These are phyloP conservation scores for Spathaspora sp. DNA, from an alignment of 1,139 yeast genomes.

Conservation along the genomic window DNA sequence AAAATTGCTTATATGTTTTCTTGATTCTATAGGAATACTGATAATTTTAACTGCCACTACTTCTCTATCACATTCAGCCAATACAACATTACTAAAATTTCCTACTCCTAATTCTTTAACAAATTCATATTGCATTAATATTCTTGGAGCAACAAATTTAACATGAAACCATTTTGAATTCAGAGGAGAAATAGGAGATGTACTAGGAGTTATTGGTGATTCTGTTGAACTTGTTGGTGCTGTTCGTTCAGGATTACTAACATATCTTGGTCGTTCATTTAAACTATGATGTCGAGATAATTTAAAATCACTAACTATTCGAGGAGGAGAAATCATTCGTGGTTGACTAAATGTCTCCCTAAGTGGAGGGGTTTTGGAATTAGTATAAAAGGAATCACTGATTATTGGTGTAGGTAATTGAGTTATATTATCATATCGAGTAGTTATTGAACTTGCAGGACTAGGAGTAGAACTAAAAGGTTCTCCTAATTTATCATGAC, in stretches of 20 bases:
- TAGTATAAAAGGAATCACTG: slow-evolving; percentile 30
- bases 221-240: slow-evolving; percentile 13
- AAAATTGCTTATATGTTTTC: slow-evolving; percentile 36
- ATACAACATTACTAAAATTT: slow-evolving; percentile 56
- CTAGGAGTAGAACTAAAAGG: slow-evolving; percentile 4
- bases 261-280: slow-evolving; percentile 20
- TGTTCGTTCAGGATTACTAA: slow-evolving; percentile 21
- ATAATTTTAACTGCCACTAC: slow-evolving; percentile 44
- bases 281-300: slow-evolving; percentile 23
- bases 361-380: background rate
- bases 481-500: slow-evolving; percentile 9
- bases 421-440: slow-evolving; percentile 49
- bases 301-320: slow-evolving; percentile 37
- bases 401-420: slow-evolving; percentile 59
- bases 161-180: slow-evolving; percentile 12
- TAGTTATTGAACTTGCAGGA: background rate
- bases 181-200: slow-evolving; percentile 9
- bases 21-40: slow-evolving; percentile 29
- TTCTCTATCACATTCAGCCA: slow-evolving; percentile 29
- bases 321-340: slow-evolving; percentile 4
- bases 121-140: slow-evolving; percentile 20
- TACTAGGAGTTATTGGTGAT: slow-evolving; percentile 13
- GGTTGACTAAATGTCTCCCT: background rate
- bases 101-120: slow-evolving; percentile 52
- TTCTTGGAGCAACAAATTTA: slow-evolving; percentile 16